These are phyloP conservation scores for Monascus ruber DNA, from an alignment of 2,329 filamentous ascomycete species.

Conservation along the genomic window DNA sequence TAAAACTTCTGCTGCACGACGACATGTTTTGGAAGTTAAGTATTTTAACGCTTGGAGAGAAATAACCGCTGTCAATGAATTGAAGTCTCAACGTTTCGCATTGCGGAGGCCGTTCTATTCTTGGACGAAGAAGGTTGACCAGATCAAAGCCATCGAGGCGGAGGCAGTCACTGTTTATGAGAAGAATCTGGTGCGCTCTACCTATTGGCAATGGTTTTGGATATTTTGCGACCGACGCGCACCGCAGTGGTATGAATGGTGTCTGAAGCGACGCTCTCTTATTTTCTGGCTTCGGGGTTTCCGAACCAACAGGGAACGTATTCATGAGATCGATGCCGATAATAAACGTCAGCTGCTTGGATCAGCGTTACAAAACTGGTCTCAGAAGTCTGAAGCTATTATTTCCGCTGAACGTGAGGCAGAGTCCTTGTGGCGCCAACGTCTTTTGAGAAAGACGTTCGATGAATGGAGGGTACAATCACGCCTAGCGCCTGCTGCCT, in stretches of 20 bases:
- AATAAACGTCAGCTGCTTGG: constrained; percentile 17
- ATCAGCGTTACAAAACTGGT: constrained; percentile 23
- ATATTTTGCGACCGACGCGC: constrained; percentile 32
- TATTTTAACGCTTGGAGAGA: constrained; percentile 60
- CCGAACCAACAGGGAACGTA: constrained; percentile 28
- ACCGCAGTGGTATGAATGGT: constrained; percentile 31
- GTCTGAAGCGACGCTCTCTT: constrained; percentile 30
- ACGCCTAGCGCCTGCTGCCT: constrained; percentile 30
- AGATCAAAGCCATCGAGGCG: constrained; percentile 23
- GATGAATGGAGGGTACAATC: constrained; percentile 32
- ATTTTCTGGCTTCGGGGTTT: constrained; percentile 30
- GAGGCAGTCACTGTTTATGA: constrained; percentile 20
- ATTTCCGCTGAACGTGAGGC: constrained; percentile 19
- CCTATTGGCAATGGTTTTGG: constrained; percentile 36
- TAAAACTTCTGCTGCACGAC: constrained; percentile 55
- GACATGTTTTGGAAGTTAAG: constrained; percentile 57
- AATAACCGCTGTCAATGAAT: constrained; percentile 50
- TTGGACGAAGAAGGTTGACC: constrained; percentile 39
- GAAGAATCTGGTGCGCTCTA: constrained; percentile 17
- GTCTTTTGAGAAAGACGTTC: constrained; percentile 25
- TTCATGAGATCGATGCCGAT: constrained; percentile 25
- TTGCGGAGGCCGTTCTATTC: constrained; percentile 42
- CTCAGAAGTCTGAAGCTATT: constrained; percentile 19
- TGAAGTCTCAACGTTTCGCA: constrained; percentile 41
- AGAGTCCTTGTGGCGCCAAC: constrained; percentile 19